Conservation (phyloP, 768 basidiomycete genomes). For the Artomyces pyxidatus region DNA sequence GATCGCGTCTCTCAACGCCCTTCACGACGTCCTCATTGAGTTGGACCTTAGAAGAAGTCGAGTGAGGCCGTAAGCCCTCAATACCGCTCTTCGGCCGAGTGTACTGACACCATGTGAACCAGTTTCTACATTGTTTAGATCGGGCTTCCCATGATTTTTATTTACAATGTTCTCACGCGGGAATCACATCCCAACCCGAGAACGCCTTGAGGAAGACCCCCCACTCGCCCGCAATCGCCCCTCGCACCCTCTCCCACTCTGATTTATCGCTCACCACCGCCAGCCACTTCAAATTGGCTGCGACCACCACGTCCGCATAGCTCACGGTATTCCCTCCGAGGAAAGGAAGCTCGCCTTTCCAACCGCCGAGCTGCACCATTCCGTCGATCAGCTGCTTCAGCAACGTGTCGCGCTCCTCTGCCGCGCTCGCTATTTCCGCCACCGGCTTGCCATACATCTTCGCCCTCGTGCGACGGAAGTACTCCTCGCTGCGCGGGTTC, state of each 20-base stretch:
- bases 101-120: too few relatives aligned
- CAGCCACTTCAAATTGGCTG: background rate
- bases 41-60: too few relatives aligned
- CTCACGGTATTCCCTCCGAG: background rate
- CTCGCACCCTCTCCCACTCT: conserved; percentile 2
- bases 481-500: conserved; percentile 3
- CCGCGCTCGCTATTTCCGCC: background rate
- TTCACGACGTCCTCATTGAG: too few relatives aligned
- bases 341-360: background rate
- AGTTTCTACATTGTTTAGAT: too few relatives aligned
- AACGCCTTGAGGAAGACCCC: background rate
- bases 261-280: background rate
- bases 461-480: conserved; percentile 8
- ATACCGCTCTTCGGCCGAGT: too few relatives aligned
- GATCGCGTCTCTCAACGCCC: too few relatives aligned
- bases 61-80: too few relatives aligned
- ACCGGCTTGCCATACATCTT: background rate
- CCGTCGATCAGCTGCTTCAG: background rate
- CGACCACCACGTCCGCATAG: conserved; percentile 12
- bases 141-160: too few relatives aligned
- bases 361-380: background rate
- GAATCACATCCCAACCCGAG: background rate
- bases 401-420: background rate
- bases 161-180: too few relatives aligned
- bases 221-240: background rate